Percentiles rank a stretch among this genome's conserved stretches.
These are phyloP conservation scores for Berkeleyomyces rouxiae DNA, from an alignment of 2,329 filamentous ascomycete species.

Conservation along the genomic window DNA sequence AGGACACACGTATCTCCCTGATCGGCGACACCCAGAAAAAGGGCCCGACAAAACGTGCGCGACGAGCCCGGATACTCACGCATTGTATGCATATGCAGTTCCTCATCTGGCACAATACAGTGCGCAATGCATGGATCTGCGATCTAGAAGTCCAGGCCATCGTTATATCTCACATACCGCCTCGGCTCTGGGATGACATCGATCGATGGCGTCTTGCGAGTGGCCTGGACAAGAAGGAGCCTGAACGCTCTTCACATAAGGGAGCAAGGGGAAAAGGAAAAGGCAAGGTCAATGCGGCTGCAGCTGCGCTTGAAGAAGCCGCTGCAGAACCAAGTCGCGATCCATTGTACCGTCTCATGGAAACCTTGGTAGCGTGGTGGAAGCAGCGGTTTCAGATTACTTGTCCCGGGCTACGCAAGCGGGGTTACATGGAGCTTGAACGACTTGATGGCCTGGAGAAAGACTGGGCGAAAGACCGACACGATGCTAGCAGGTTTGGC, in stretches of 20 bases:
- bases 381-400: constrained; percentile 65
- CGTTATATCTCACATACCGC: constrained; percentile 55
- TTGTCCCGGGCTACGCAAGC: constrained; percentile 68
- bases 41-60: constrained; percentile 70
- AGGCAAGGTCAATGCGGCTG: constrained; percentile 28
- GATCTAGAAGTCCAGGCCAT: constrained; percentile 60
- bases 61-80: constrained; percentile 57
- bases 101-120: constrained; percentile 75
- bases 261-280: constrained; percentile 27
- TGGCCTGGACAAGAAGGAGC: constrained; percentile 32
- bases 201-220: constrained; percentile 56
- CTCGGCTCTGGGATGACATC: constrained; percentile 52
- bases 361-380: constrained; percentile 71
- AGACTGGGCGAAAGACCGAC: constrained; percentile 45
- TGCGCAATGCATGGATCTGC: constrained; percentile 71
- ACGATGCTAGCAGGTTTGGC: constrained; percentile 51
- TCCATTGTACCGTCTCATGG: constrained; percentile 60
- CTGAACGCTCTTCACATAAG: constrained; percentile 3
- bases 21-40: constrained; percentile 55
- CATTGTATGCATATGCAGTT: constrained; percentile 82
- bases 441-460: constrained; percentile 58
- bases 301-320: constrained; percentile 52
- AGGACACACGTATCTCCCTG: constrained; percentile 41
- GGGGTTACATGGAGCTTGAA: constrained; percentile 69
- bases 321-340: constrained; percentile 66